Conservation (phyloP, 441 rosid genomes). For the Corymbia citriodora region DNA sequence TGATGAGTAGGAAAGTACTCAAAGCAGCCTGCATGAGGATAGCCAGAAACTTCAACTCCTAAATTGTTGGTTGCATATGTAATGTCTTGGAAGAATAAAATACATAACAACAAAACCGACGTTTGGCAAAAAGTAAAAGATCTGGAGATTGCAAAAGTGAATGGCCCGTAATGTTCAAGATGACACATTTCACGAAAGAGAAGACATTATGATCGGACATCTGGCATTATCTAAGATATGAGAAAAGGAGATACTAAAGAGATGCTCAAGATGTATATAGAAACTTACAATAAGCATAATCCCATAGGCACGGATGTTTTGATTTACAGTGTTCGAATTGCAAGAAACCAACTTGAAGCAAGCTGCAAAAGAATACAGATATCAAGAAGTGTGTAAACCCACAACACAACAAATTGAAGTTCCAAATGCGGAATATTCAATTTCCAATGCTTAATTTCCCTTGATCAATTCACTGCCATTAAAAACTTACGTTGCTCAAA, state of each 20-base stretch:
- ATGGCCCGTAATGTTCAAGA: background rate
- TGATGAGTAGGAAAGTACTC: conserved; percentile 62
- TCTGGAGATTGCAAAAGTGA: background rate
- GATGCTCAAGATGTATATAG: background rate
- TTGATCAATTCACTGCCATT: background rate
- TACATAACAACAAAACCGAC: background rate
- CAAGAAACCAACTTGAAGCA: conserved; percentile 91
- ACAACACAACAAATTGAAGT: background rate
- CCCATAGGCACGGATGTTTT: conserved; percentile 93
- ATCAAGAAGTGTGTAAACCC: background rate
- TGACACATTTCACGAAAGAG: background rate
- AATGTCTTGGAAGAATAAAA: background rate
- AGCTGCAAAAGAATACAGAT: conserved; percentile 34
- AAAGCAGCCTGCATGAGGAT: conserved; percentile 52
- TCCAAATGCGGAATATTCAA: background rate
- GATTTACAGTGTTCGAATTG: conserved; percentile 50
- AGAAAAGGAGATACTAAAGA: background rate
- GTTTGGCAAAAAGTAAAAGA: background rate
- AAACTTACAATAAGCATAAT: conserved; percentile 80
- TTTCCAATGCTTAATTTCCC: background rate
- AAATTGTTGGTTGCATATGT: background rate
- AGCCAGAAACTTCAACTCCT: background rate
- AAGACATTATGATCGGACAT: background rate
- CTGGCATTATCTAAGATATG: background rate
- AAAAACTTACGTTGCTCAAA: conserved; percentile 56